phyloP scores from a whole-genome alignment of 1,284 basidiomycete species.

The Cutaneotrichosporon curvatum region DNA sequence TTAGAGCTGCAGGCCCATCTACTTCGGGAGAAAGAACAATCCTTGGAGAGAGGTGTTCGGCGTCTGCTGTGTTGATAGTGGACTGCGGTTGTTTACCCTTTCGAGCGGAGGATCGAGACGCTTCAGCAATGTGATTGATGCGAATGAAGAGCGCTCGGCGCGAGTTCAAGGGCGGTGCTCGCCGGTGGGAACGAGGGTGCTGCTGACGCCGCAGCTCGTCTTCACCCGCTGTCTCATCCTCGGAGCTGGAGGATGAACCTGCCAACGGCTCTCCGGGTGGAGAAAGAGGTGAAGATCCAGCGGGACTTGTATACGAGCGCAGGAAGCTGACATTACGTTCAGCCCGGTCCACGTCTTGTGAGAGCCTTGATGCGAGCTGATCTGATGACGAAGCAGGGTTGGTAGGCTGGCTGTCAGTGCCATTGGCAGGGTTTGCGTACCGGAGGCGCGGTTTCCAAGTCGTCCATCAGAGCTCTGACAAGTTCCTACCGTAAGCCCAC shows the following conservation, averaged over 20 bases:
- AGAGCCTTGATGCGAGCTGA: constrained; percentile 30
- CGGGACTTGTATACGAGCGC: constrained; percentile 16
- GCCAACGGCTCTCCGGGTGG: constrained; percentile 1
- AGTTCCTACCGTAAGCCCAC: constrained; percentile 15
- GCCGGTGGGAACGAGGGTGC: neutral
- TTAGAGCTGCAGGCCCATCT: no score
- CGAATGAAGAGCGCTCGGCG: constrained; percentile 13
- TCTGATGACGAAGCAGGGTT: constrained; percentile 27
- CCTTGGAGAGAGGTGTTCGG: constrained; percentile 18
- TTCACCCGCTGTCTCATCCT: constrained; percentile 6
- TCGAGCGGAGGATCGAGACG: neutral
- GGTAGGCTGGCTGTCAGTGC: constrained; percentile 16
- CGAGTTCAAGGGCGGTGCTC: constrained; percentile 1
- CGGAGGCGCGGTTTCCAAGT: constrained; percentile 18
- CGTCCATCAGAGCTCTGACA: constrained; percentile 27
- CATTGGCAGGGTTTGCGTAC: constrained; percentile 11
- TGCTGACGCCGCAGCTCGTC: neutral
- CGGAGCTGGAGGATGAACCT: constrained; percentile 10
- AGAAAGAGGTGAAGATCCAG: constrained; percentile 22
- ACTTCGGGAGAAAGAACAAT: constrained; percentile 24
- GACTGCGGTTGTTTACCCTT: constrained; percentile 11
- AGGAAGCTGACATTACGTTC: constrained; percentile 29
- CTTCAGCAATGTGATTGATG: constrained; percentile 5
- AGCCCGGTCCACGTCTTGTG: constrained; percentile 35
- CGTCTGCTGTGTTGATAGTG: no score